Conservation (phyloP, 2,329 filamentous ascomycete genomes). For the Calycina herbarum region DNA sequence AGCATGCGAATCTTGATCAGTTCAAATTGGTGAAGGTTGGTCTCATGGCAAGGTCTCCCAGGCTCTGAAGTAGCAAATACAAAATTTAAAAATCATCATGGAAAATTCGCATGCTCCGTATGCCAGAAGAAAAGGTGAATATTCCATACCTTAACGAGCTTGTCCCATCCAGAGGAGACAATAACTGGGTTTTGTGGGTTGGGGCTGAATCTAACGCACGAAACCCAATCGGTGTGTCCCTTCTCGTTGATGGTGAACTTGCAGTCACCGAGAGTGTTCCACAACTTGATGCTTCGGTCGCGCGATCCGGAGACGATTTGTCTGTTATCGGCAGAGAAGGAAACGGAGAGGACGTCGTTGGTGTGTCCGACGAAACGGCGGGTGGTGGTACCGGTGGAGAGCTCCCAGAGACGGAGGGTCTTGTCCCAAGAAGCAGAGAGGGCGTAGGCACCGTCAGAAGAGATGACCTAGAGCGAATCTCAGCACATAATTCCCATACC, state of each 20-base stretch:
- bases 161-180: conserved; percentile 98
- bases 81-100: conserved; percentile 92
- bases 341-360: conserved; percentile 99
- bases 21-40: conserved; percentile 81
- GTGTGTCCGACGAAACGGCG: conserved; percentile 98
- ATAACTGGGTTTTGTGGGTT: conserved; percentile 99
- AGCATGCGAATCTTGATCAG: conserved; percentile 57
- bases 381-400: conserved; percentile 94
- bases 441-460: conserved; percentile 98
- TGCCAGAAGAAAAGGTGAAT: conserved; percentile 19
- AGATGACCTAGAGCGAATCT: conserved; percentile 76
- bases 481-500: conserved; percentile 37
- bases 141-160: conserved; percentile 95
- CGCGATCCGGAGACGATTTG: conserved; percentile 99
- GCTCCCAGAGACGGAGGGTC: conserved; percentile 99
- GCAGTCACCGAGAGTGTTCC: conserved; percentile 99
- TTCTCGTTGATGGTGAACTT: conserved; percentile 99
- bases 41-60: conserved; percentile 84
- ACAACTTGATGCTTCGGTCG: conserved; percentile 99
- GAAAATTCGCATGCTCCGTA: conserved; percentile 44
- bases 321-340: conserved; percentile 99
- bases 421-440: conserved; percentile 99
- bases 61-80: conserved; percentile 99
- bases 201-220: conserved; percentile 98
- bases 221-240: conserved; percentile 99